These are phyloP conservation scores for Ocimum tenuiflorum DNA, from an alignment of 257 asterid species.

Conservation along the genomic window DNA sequence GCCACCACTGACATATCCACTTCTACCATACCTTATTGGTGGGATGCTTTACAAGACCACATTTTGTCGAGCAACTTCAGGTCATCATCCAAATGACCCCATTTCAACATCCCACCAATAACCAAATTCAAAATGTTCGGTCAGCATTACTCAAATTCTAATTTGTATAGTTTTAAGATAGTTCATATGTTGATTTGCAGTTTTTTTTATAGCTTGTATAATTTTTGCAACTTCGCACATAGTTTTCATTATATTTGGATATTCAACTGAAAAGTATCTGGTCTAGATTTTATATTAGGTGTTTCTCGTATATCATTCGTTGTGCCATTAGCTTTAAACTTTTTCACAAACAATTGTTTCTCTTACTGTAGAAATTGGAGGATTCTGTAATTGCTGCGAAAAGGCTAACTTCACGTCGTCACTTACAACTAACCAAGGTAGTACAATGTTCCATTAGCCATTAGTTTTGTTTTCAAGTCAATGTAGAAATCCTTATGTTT, in stretches of 20 bases:
- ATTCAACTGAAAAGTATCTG: too few species aligned
- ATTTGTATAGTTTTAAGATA: too few species aligned
- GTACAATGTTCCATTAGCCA: slow-evolving; percentile 1
- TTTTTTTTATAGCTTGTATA: too few species aligned
- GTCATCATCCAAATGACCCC: slow-evolving; percentile 48
- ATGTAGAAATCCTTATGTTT: slow-evolving; percentile 3
- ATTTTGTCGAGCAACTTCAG: slow-evolving; percentile 69
- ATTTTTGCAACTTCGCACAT: too few species aligned
- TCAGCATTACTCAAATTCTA: too few species aligned
- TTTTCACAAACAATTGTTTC: slow-evolving; percentile 13
- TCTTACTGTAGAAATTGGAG: slow-evolving; percentile 54
- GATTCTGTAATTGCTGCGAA: slow-evolving; percentile 53
- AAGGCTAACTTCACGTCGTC: slow-evolving; percentile 50
- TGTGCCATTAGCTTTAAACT: not conserved
- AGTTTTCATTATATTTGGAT: too few species aligned
- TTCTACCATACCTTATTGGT: too few species aligned
- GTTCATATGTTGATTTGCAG: too few species aligned
- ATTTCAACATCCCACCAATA: slow-evolving; percentile 30
- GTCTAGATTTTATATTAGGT: not conserved
- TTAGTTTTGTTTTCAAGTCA: not conserved
- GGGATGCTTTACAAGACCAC: too few species aligned
- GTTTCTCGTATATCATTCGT: slow-evolving; percentile 5
- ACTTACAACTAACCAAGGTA: slow-evolving; percentile 61
- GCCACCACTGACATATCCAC: too few species aligned
- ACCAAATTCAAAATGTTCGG: slow-evolving; percentile 42